These are phyloP conservation scores for Puccinia hordei DNA, from an alignment of 1,284 basidiomycete species.

Conservation along the genomic window DNA sequence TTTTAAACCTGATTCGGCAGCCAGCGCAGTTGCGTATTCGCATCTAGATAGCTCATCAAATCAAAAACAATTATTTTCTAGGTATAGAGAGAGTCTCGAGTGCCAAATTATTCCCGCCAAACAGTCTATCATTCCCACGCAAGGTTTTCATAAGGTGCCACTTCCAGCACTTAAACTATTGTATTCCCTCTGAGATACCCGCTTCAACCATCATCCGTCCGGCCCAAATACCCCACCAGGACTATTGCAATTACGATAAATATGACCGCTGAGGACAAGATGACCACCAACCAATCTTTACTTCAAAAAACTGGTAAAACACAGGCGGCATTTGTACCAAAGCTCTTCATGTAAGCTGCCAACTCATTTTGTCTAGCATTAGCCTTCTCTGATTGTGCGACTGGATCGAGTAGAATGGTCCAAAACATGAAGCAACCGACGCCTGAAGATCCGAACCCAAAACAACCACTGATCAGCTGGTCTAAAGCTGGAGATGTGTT, in stretches of 20 bases:
- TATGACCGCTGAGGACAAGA: background rate
- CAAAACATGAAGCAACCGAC: conserved; percentile 34
- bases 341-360: conserved; percentile 20
- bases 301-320: conserved; percentile 37
- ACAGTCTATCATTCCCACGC: background rate
- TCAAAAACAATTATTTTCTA: background rate
- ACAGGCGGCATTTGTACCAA: conserved; percentile 45
- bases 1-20: conserved; percentile 4
- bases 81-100: background rate
- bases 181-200: background rate
- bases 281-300: conserved; percentile 17
- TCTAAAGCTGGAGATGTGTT: conserved; percentile 37
- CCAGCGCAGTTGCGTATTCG: conserved; percentile 1
- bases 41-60: background rate
- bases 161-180: background rate
- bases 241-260: background rate
- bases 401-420: conserved; percentile 27
- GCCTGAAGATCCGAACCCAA: conserved; percentile 33
- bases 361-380: background rate
- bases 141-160: background rate
- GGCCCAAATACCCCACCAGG: background rate
- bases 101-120: background rate
- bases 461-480: conserved; percentile 40
- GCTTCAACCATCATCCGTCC: too few species aligned
- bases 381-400: background rate